Evolutionary conservation across 2,329 filamentous ascomycete species (phyloP).

Genomic region (Colletotrichum chlorophyti): DNA sequence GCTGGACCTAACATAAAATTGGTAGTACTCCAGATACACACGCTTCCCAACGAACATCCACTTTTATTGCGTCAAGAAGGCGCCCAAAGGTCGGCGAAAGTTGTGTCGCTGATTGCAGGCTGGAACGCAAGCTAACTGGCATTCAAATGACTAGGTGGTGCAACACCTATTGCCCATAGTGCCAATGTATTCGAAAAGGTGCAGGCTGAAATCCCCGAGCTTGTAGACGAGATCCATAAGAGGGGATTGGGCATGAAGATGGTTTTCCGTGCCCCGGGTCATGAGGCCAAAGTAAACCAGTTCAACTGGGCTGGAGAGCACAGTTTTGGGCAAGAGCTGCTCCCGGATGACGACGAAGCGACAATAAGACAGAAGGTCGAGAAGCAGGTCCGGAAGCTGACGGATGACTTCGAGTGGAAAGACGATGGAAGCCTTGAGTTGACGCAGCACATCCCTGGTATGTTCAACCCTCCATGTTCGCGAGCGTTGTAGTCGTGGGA

Average conservation of each 20-base stretch:
- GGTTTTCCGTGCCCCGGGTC: constrained; percentile 30
- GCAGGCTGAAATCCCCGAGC: constrained; percentile 26
- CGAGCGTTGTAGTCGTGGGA: not conserved
- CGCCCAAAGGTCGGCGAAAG: constrained; percentile 20
- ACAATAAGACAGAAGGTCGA: constrained; percentile 21
- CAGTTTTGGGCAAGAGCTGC: constrained; percentile 38
- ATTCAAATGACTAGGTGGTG: constrained; percentile 1
- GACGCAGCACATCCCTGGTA: constrained; percentile 29
- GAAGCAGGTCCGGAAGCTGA: constrained; percentile 27
- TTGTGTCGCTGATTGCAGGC: not conserved
- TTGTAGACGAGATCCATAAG: constrained; percentile 25
- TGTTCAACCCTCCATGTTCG: too few species aligned
- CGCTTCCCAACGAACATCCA: constrained; percentile 29
- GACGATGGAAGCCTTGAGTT: constrained; percentile 27
- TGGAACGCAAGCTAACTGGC: not conserved
- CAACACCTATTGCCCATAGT: constrained; percentile 26
- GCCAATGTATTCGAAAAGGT: constrained; percentile 26
- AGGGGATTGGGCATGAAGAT: constrained; percentile 32
- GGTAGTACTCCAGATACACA: constrained; percentile 30
- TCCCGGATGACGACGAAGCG: constrained; percentile 29
- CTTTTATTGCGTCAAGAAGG: constrained; percentile 29
- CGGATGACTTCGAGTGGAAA: constrained; percentile 24
- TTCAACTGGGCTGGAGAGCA: constrained; percentile 29
- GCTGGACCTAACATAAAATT: not conserved
- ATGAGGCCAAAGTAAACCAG: constrained; percentile 27